Percentiles rank a stretch among this genome's conserved stretches.
Evolutionary conservation across 495 filamentous ascomycete genomes (phyloP).

Genomic region (Tetracladium setigerum): DNA sequence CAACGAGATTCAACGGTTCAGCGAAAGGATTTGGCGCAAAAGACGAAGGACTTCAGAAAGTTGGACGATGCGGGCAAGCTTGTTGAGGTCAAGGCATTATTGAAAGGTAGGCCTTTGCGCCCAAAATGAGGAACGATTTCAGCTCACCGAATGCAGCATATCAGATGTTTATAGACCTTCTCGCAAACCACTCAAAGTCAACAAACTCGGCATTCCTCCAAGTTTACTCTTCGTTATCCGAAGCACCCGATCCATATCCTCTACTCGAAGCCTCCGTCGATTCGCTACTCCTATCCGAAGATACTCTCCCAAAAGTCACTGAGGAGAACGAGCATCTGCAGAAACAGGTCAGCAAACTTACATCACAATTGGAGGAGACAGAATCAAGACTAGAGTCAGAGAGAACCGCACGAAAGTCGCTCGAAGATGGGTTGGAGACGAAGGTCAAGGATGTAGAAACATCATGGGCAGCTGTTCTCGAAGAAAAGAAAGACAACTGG

Average conservation of each 20-base stretch:
- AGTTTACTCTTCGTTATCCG: conserved; percentile 85
- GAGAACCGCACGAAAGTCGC: conserved; percentile 56
- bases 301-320: conserved; percentile 80
- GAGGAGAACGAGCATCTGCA: conserved; percentile 83
- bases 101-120: conserved; percentile 57
- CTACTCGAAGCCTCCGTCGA: conserved; percentile 94
- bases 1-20: conserved; percentile 90
- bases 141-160: conserved; percentile 54
- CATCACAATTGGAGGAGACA: conserved; percentile 82
- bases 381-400: conserved; percentile 71
- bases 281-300: conserved; percentile 81
- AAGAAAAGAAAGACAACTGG: conserved; percentile 96
- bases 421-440: conserved; percentile 69
- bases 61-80: conserved; percentile 87
- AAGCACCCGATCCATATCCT: conserved; percentile 94
- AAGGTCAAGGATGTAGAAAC: conserved; percentile 80
- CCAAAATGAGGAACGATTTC: background rate
- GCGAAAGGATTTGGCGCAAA: conserved; percentile 93
- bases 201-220: conserved; percentile 88
- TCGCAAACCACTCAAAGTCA: conserved; percentile 89
- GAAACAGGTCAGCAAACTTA: conserved; percentile 68
- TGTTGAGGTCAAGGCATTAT: conserved; percentile 74
- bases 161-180: conserved; percentile 91
- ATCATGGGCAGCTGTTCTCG: conserved; percentile 86
- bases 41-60: conserved; percentile 97